Evolutionary conservation across 345 rosid species (phyloP).

Genomic region (Capsella bursapastoris): DNA sequence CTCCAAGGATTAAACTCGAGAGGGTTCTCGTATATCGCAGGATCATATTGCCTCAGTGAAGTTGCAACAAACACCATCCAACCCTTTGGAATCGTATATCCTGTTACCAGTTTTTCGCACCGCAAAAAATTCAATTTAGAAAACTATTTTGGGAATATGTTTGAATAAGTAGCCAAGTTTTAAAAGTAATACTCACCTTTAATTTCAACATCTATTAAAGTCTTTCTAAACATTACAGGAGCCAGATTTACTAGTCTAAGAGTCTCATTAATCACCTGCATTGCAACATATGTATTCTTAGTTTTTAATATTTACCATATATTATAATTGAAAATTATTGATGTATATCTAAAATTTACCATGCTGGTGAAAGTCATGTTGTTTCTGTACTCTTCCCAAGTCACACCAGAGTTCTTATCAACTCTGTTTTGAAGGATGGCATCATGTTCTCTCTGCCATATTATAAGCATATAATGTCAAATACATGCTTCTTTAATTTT

Average conservation of each 20-base stretch:
- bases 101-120: background rate
- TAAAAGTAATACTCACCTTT: slow-evolving; percentile 37
- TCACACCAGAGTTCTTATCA: slow-evolving; percentile 26
- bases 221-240: slow-evolving; percentile 49
- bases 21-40: background rate
- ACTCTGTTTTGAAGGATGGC: slow-evolving; percentile 35
- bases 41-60: background rate
- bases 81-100: background rate
- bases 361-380: slow-evolving; percentile 53
- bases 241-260: slow-evolving; percentile 42
- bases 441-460: slow-evolving; percentile 28
- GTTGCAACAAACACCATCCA: background rate
- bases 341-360: slow-evolving; percentile 24
- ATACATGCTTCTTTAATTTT: background rate
- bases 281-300: slow-evolving; percentile 15
- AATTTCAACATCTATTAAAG: slow-evolving; percentile 42
- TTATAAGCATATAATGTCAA: slow-evolving; percentile 4
- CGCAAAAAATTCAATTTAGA: background rate
- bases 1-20: background rate
- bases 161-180: background rate
- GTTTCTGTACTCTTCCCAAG: slow-evolving; percentile 54
- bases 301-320: no score
- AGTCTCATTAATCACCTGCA: slow-evolving; percentile 48
- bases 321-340: background rate
- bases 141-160: background rate